Percentiles rank a stretch among this genome's conserved stretches.
phyloP scores from a whole-genome alignment of 352 stramenopile species.

The Phytophthora capsici region DNA sequence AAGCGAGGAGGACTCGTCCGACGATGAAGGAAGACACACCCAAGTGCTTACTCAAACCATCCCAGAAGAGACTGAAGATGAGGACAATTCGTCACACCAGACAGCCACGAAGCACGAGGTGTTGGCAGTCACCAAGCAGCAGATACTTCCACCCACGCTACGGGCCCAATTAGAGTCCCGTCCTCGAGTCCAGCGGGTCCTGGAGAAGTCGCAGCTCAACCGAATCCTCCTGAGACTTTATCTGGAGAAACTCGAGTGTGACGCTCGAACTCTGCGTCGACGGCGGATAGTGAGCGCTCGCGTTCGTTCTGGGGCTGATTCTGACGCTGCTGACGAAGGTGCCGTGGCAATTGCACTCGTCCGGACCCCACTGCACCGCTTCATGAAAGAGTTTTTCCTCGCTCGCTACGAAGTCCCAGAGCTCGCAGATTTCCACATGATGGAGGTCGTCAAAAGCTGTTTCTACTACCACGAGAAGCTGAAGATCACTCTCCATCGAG shows the following conservation, averaged over 20 bases:
- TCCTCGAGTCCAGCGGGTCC: conserved; percentile 57
- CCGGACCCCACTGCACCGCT: conserved; percentile 44
- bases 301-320: background rate
- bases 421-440: conserved; percentile 72
- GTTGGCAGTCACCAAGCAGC: conserved; percentile 43
- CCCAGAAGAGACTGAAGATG: conserved; percentile 7
- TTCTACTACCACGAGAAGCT: conserved; percentile 62
- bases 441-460: conserved; percentile 72
- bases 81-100: conserved; percentile 7
- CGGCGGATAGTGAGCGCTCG: conserved; percentile 25
- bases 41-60: background rate
- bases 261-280: conserved; percentile 36
- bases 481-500: conserved; percentile 17
- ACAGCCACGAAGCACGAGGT: conserved; percentile 13
- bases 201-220: conserved; percentile 54
- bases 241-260: conserved; percentile 66
- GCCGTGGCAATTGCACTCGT: conserved; percentile 6
- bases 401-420: conserved; percentile 57
- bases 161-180: conserved; percentile 57
- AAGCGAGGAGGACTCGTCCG: conserved; percentile 18
- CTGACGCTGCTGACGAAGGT: background rate
- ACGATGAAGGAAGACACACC: conserved; percentile 4
- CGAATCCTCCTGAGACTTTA: conserved; percentile 51
- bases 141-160: conserved; percentile 54
- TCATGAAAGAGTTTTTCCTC: conserved; percentile 70